A percentile compares a stretch with the other conserved stretches of the same genome.
These are phyloP conservation scores for Aureobasidium sp. DNA, from an alignment of 2,329 filamentous ascomycete genomes.

Conservation along the genomic window DNA sequence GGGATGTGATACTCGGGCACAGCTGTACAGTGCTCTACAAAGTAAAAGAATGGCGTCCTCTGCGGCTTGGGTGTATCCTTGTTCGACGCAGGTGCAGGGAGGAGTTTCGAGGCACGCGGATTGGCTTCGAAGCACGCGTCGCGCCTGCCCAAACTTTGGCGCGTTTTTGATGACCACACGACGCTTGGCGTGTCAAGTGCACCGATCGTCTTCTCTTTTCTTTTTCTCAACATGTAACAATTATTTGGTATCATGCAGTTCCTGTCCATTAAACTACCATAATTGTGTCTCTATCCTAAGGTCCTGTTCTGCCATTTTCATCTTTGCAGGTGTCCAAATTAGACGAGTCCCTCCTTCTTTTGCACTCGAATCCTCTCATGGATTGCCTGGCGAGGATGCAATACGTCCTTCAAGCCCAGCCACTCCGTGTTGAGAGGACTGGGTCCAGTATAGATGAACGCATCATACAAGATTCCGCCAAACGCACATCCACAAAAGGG, in stretches of 20 bases:
- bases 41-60: not conserved
- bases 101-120: conserved; percentile 10
- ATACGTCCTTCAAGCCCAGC: conserved; percentile 25
- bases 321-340: not conserved
- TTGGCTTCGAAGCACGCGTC: conserved; percentile 4
- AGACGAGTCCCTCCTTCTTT: conserved; percentile 25
- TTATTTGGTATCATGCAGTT: not conserved
- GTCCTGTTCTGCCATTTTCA: not conserved
- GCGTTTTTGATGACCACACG: not conserved
- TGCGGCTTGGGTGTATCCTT: not conserved
- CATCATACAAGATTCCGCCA: conserved; percentile 60
- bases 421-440: conserved; percentile 57
- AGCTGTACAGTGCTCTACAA: not conserved
- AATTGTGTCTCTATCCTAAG: not conserved
- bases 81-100: not conserved
- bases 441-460: conserved; percentile 57
- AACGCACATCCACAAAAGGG: conserved; percentile 57
- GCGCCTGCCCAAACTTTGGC: conserved; percentile 10
- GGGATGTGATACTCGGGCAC: not conserved
- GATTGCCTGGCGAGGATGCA: conserved; percentile 21
- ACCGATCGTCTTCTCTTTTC: not conserved
- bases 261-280: not conserved
- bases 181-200: not conserved
- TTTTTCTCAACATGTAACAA: not conserved
- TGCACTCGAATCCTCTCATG: conserved; percentile 21